Conservation (phyloP, 192 early-diverging fungal genomes). For the Entrophospora sp. region DNA sequence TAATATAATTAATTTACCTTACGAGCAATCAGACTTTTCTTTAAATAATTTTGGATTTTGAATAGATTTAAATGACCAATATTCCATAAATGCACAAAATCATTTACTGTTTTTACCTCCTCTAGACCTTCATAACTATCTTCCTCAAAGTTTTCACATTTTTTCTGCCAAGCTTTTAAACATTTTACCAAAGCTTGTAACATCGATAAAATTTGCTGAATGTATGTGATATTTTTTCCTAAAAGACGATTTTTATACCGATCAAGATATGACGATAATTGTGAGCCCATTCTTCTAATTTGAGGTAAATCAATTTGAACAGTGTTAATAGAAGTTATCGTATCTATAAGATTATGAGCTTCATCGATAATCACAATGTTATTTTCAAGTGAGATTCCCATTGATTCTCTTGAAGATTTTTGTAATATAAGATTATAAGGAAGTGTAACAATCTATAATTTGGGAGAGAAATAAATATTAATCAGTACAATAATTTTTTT, state of each 20-base stretch:
- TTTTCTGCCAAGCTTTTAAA: conserved; percentile 25
- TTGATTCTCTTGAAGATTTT: conserved; percentile 59
- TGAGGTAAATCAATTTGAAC: conserved; percentile 43
- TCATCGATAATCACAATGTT: conserved; percentile 84
- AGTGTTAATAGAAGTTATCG: conserved; percentile 64
- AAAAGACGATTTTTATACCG: conserved; percentile 62
- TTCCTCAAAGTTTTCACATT: not conserved
- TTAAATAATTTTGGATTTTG: conserved; percentile 62
- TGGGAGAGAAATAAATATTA: no score
- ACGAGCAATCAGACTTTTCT: conserved; percentile 56
- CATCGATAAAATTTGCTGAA: conserved; percentile 61
- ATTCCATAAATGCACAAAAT: conserved; percentile 56
- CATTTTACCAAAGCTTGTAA: conserved; percentile 45
- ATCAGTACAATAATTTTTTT: conserved; percentile 1
- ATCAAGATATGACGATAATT: conserved; percentile 56
- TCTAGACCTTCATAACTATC: conserved; percentile 22
- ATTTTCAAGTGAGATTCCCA: conserved; percentile 58
- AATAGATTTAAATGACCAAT: conserved; percentile 81
- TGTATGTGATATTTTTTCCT: conserved; percentile 65
- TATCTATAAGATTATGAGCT: conserved; percentile 68
- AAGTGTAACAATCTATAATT: conserved; percentile 65
- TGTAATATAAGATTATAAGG: conserved; percentile 86
- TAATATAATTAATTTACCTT: conserved; percentile 32
- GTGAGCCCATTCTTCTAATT: conserved; percentile 40
- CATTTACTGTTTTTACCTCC: conserved; percentile 46